Evolutionary conservation across 2,329 filamentous ascomycete species (phyloP).

Genomic region (Monosporascus sp.): DNA sequence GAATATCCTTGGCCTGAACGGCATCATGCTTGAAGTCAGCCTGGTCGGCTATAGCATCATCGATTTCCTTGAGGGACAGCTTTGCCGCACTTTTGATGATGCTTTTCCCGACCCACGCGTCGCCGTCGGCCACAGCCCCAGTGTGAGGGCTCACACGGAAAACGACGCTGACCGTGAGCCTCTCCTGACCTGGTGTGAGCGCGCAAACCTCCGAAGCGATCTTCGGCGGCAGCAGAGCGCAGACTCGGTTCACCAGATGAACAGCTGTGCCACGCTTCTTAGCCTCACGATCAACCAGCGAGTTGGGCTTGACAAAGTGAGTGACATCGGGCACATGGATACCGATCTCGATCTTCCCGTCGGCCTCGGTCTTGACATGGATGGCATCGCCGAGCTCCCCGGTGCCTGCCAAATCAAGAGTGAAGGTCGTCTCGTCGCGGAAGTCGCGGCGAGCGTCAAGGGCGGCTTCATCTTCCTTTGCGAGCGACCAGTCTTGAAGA

Average conservation of each 20-base stretch:
- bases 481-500: constrained; percentile 84
- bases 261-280: constrained; percentile 97
- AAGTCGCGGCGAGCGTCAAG: constrained; percentile 80
- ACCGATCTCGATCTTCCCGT: constrained; percentile 89
- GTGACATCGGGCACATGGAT: constrained; percentile 93
- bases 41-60: constrained; percentile 67
- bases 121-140: constrained; percentile 73
- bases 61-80: constrained; percentile 78
- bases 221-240: constrained; percentile 84
- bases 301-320: constrained; percentile 95
- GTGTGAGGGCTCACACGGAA: constrained; percentile 83
- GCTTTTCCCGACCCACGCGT: constrained; percentile 90
- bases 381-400: constrained; percentile 88
- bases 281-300: constrained; percentile 90
- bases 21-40: constrained; percentile 58
- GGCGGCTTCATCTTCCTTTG: constrained; percentile 72
- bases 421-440: constrained; percentile 82
- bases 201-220: constrained; percentile 85
- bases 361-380: constrained; percentile 77
- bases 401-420: constrained; percentile 82
- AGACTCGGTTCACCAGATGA: constrained; percentile 81
- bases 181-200: constrained; percentile 78
- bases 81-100: constrained; percentile 90
- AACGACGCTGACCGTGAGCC: constrained; percentile 86
- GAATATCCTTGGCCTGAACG: constrained; percentile 69